phyloP scores from a whole-genome alignment of 805 yeast species.

The Saccharomycopsis oosterbeekiorum region DNA sequence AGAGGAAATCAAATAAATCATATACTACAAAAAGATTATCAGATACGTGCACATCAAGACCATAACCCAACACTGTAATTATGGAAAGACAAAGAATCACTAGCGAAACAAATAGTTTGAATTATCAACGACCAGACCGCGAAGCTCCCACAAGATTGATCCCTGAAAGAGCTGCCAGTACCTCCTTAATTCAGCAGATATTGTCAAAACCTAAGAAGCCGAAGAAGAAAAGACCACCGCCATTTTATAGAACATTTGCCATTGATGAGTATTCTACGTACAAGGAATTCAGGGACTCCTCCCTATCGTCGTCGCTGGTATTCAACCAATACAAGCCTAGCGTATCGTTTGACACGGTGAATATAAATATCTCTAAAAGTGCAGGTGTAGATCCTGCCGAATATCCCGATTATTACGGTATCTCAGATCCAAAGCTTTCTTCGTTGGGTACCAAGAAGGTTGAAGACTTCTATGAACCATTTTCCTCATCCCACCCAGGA shows the following conservation, averaged over 20 bases:
- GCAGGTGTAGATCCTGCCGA: conserved; percentile 14
- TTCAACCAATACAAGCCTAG: conserved; percentile 20
- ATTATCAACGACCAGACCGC: not conserved
- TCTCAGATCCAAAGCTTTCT: not conserved
- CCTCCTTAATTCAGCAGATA: not conserved
- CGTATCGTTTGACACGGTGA: conserved; percentile 48
- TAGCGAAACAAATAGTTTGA: conserved; percentile 2
- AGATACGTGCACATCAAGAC: too few species aligned
- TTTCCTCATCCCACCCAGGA: not conserved
- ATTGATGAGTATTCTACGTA: not conserved
- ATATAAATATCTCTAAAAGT: conserved; percentile 22
- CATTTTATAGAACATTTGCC: conserved; percentile 4
- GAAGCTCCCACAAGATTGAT: not conserved
- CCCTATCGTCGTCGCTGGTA: not conserved
- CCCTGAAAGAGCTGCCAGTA: not conserved
- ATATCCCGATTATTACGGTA: conserved; percentile 14
- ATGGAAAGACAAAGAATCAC: not conserved
- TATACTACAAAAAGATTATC: too few species aligned
- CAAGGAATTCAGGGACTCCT: not conserved
- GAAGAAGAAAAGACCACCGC: conserved; percentile 8
- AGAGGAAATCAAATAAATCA: too few species aligned
- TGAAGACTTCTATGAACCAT: conserved; percentile 3
- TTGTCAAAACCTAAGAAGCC: not conserved
- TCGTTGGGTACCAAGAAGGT: conserved; percentile 3
- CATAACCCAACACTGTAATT: not conserved